Evolutionary conservation across 176 grass and related monocot genomes (phyloP), one percentile per base, ranked within the genome.

Genomic region (Thinopyrum elongatum): DNA sequence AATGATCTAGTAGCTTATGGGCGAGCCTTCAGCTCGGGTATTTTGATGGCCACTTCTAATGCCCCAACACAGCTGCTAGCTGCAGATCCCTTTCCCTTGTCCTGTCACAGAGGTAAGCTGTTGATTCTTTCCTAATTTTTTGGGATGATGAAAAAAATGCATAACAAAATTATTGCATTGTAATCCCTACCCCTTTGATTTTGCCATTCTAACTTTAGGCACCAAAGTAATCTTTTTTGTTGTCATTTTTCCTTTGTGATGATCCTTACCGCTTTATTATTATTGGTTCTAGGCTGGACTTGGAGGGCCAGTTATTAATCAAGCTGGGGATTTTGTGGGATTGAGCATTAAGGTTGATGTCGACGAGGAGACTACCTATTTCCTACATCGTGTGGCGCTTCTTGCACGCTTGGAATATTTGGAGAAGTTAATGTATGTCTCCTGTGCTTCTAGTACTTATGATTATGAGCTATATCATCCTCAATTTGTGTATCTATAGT

Each of bases 211-310:
- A 68, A 68, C 65, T 34, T 68, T 68, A 17, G 17, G 65, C 8
- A 36, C 31, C 35, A 33, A 27, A 63, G 10, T 69, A 22, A 44
- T 44, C 0, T 19, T 36, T 34, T 69, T 69, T 69, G 31, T 22
- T 36, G 10, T 70, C 11, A 29, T 27, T 76, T 77, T 78, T 78
- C 72, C 41, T 85, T 46, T 25, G 55, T 28, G 55, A 78, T 58
- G 55, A 78, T 58, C 29, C 16, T 1, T 78, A 22, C 74, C 46
- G 19, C 10, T 69, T 69, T n/a, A 15, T 17, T 85, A 44, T 44
- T 12, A 44, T 85, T 66, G 64, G 64, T 66, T 31, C 36, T 78
- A 86, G 84, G 76, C 76, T 86, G 65, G 69, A 80, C 51, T 86
- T 80, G 84, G 84, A 86, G 84, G 84, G 35, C 65, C 76, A 42